Evolutionary conservation across 805 yeast genomes (phyloP), one percentile per base, ranked within the genome.

Genomic region (Teunomyces kruisii): DNA sequence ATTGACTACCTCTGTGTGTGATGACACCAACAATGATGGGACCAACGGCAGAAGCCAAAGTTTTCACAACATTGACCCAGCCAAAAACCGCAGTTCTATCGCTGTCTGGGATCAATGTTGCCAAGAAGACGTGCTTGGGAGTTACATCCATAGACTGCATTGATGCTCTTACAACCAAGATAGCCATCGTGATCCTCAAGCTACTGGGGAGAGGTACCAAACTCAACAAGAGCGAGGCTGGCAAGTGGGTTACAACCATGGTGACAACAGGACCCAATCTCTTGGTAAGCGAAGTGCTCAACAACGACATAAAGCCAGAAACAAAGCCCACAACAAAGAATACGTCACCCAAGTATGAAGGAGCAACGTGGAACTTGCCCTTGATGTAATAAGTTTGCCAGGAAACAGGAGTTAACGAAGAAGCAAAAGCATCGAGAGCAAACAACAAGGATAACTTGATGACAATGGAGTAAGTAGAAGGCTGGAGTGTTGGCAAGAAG

Each of bases 121-220:
- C 73, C 16, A 74, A 59, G 48, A 75, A 74, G 4, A 75, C 76
- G 39, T 72, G 75, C 44, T 75, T 75, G 8, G 79, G 74, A 1
- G 78, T 76, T 24, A 69, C 62, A 48, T 75, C 80, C 79, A 75
- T 74, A 17, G 74, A 59, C 49, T 74, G 73, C 29, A 75, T 68
- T 2, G 64, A 52, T 1, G 75, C 66, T 53, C 78, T 61, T 10
- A 65, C 46, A 3, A 71, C 49, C 33, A 68, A 47, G 3, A 68
- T 55, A 10, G 61, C 50, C 41, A 71, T 46, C 47, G 76, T 65
- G 9, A 60, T 38, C 2, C 44, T 38, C 28, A 71, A 53, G 19
- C 64, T 57, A 3, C 55, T 45, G 4, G 79, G 75, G 10, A 72
- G 46, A 8, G 79, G 75, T 19, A 72, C 63, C 14, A 70, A 37